Conservation (phyloP, 1,284 basidiomycete species). For the Boletus smithii region DNA sequence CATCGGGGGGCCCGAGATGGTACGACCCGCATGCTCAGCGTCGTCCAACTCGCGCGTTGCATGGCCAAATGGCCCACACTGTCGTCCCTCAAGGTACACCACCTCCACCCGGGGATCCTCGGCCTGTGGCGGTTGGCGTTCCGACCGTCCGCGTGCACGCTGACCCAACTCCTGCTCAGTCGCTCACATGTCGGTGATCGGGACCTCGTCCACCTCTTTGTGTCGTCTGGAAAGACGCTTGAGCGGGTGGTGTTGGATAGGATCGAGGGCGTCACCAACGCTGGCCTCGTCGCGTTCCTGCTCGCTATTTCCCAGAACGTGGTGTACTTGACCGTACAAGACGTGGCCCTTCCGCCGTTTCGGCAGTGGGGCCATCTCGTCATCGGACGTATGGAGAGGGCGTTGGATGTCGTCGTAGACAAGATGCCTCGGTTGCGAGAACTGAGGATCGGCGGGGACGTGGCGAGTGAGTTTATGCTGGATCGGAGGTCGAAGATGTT, state of each 20-base stretch:
- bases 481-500: constrained; percentile 22
- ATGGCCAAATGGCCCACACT: constrained; percentile 15
- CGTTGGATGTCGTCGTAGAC: constrained; percentile 19
- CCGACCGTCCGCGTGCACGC: constrained; percentile 16
- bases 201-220: constrained; percentile 17
- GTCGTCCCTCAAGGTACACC: constrained; percentile 9
- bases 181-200: constrained; percentile 17
- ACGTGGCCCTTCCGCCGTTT: constrained; percentile 17
- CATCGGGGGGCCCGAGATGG: neutral
- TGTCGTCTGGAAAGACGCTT: constrained; percentile 16
- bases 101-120: constrained; percentile 12
- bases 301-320: constrained; percentile 14
- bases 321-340: constrained; percentile 13
- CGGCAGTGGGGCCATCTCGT: constrained; percentile 18
- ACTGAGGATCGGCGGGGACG: constrained; percentile 23
- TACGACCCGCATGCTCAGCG: constrained; percentile 7
- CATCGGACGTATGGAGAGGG: constrained; percentile 20
- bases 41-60: constrained; percentile 22
- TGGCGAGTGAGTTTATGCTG: constrained; percentile 28
- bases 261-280: constrained; percentile 24
- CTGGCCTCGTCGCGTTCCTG: constrained; percentile 20
- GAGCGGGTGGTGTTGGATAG: constrained; percentile 19
- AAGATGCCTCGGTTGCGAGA: constrained; percentile 20
- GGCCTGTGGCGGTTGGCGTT: constrained; percentile 15
- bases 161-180: constrained; percentile 21